Evolutionary conservation across 2,329 filamentous ascomycete species (phyloP).

Genomic region (Fusarium continuum): DNA sequence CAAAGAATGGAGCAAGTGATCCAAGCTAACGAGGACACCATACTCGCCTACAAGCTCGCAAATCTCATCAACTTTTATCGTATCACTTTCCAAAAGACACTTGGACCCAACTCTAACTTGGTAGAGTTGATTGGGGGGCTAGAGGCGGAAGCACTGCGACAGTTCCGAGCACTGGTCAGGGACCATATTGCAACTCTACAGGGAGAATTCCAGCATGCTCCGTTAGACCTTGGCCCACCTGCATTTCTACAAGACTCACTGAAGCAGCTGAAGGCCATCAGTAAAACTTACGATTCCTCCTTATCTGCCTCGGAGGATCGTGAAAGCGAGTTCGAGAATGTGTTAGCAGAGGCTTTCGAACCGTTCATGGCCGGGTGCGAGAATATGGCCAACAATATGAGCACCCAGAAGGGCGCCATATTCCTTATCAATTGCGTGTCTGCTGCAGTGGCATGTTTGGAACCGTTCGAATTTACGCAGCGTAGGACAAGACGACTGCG

Average conservation of each 20-base stretch:
- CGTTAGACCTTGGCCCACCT: slow-evolving; percentile 79
- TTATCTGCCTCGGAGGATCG: slow-evolving; percentile 67
- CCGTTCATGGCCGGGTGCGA: slow-evolving; percentile 84
- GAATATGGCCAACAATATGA: slow-evolving; percentile 70
- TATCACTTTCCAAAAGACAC: slow-evolving; percentile 81
- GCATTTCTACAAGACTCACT: slow-evolving; percentile 84
- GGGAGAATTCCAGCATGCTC: slow-evolving; percentile 73
- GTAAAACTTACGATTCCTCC: slow-evolving; percentile 88
- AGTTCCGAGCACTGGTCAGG: slow-evolving; percentile 83
- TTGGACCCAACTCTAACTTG: slow-evolving; percentile 74
- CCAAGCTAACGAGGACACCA: slow-evolving; percentile 89
- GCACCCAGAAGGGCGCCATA: slow-evolving; percentile 68
- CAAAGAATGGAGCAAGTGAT: slow-evolving; percentile 92
- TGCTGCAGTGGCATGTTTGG: slow-evolving; percentile 64
- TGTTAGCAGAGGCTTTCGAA: slow-evolving; percentile 82
- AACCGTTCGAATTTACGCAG: slow-evolving; percentile 70
- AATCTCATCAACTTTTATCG: slow-evolving; percentile 92
- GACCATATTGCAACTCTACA: slow-evolving; percentile 82
- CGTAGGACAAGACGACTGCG: slow-evolving; percentile 65
- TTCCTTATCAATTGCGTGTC: slow-evolving; percentile 79
- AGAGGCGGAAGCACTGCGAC: slow-evolving; percentile 79
- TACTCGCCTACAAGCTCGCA: slow-evolving; percentile 87
- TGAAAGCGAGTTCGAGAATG: slow-evolving; percentile 76
- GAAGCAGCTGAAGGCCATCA: slow-evolving; percentile 78
- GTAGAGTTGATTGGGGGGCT: slow-evolving; percentile 74